phyloP scores from a whole-genome alignment of 1,284 basidiomycete species.

The Apiotrichum siamense region DNA sequence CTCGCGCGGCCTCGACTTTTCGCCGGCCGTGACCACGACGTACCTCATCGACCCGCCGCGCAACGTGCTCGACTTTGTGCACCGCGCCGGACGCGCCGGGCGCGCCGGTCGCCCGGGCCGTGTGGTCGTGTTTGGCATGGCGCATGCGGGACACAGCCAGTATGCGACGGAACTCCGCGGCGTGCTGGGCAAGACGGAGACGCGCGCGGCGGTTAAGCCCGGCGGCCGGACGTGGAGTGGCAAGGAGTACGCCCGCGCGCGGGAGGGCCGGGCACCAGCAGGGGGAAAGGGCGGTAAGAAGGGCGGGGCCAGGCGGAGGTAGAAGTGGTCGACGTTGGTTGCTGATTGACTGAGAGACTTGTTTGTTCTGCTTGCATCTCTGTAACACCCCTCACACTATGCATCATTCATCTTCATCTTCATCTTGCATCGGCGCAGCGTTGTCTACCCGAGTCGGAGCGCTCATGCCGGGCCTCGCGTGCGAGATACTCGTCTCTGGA shows the following conservation, averaged over 20 bases:
- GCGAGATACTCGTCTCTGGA: too few species aligned
- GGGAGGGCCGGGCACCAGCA: not conserved
- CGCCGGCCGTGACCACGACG: constrained; percentile 65
- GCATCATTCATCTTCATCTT: not conserved
- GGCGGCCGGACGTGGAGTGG: constrained; percentile 13
- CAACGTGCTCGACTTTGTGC: constrained; percentile 82
- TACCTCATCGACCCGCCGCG: constrained; percentile 77
- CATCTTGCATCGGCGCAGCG: too few species aligned
- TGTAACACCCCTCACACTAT: not conserved
- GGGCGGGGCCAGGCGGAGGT: not conserved
- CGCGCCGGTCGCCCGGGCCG: constrained; percentile 64
- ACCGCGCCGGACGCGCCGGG: constrained; percentile 66
- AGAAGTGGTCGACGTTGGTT: too few species aligned
- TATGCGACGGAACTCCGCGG: constrained; percentile 22
- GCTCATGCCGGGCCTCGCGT: too few species aligned
- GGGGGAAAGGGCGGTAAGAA: not conserved
- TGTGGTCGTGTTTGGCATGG: constrained; percentile 48
- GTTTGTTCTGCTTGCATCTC: too few species aligned
- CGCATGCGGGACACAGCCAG: constrained; percentile 16
- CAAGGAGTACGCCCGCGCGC: not conserved
- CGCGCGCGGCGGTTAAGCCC: constrained; percentile 9
- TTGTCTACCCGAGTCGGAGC: too few species aligned
- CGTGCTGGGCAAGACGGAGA: constrained; percentile 18
- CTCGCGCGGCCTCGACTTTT: constrained; percentile 84
- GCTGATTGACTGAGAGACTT: too few species aligned